Conservation (phyloP, 331 rosid genomes). For the Malus hybrid region DNA sequence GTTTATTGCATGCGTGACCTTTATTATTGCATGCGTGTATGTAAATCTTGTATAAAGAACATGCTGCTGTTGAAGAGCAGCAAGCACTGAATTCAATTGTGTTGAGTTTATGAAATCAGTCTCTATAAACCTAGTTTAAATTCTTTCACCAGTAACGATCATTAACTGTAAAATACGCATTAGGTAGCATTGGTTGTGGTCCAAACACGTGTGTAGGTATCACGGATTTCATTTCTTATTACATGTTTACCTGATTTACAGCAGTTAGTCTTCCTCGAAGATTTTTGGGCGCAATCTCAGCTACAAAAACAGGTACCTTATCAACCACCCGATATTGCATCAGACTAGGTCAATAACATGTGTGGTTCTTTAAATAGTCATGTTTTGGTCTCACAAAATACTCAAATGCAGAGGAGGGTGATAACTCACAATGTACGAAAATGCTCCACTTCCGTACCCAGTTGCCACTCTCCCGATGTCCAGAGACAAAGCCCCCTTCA, state of each 20-base stretch:
- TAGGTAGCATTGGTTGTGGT: neutral
- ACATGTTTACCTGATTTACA: constrained; percentile 57
- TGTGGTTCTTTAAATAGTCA: neutral
- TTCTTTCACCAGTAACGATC: constrained; percentile 27
- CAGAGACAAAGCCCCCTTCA: constrained; percentile 55
- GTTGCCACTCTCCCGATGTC: constrained; percentile 86
- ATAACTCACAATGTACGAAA: constrained; percentile 67
- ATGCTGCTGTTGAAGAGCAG: too few species aligned
- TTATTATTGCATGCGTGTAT: too few species aligned
- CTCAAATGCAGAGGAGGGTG: neutral
- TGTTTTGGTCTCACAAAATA: neutral
- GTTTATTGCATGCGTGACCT: too few species aligned
- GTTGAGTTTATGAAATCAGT: too few species aligned
- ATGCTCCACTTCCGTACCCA: constrained; percentile 95
- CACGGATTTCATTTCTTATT: neutral
- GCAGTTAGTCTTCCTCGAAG: constrained; percentile 85
- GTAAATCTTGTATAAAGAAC: too few species aligned
- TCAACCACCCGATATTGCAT: neutral
- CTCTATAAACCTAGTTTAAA: too few species aligned
- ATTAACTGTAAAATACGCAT: constrained; percentile 43
- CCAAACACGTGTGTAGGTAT: neutral
- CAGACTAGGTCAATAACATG: neutral
- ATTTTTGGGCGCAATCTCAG: constrained; percentile 89
- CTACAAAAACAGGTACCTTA: constrained; percentile 82
- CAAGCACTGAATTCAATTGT: too few species aligned